A percentile compares a stretch with the other conserved stretches of the same genome.
Evolutionary conservation across 2,329 filamentous ascomycete species (phyloP).

Genomic region (Shiraia sp.): DNA sequence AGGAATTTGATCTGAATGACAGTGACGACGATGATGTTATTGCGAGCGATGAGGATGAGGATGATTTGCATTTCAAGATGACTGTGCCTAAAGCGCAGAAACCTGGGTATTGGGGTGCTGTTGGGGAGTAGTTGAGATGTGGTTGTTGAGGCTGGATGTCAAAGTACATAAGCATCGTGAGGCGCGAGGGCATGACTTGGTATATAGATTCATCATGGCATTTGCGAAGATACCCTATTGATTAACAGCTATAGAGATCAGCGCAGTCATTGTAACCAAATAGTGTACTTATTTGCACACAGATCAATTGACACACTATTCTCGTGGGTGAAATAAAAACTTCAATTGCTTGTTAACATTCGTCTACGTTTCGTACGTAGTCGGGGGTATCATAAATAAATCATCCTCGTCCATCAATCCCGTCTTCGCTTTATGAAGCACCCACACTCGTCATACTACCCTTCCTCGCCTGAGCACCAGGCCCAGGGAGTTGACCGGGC

Average conservation of each 20-base stretch:
- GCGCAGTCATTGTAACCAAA: too few species aligned
- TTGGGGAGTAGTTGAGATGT: neutral
- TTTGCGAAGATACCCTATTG: too few species aligned
- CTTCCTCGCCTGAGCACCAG: slow-evolving; percentile 35
- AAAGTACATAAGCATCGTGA: too few species aligned
- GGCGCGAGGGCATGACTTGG: too few species aligned
- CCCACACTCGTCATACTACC: slow-evolving; percentile 35
- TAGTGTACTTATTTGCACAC: too few species aligned
- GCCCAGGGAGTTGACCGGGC: slow-evolving; percentile 43
- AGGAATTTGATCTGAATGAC: slow-evolving; percentile 37
- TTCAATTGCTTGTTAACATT: neutral
- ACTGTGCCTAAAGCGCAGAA: slow-evolving; percentile 27
- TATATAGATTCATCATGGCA: too few species aligned
- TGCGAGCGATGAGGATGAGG: slow-evolving; percentile 34
- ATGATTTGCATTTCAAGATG: slow-evolving; percentile 35
- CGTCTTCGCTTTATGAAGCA: slow-evolving; percentile 7
- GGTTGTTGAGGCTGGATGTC: too few species aligned
- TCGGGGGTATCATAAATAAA: too few species aligned
- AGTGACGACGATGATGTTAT: slow-evolving; percentile 20
- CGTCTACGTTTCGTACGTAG: neutral
- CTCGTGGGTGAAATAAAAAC: too few species aligned
- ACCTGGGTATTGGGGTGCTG: slow-evolving; percentile 29
- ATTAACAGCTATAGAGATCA: too few species aligned
- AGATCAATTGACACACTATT: too few species aligned
- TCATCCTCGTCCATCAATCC: neutral